Conservation (phyloP, 352 stramenopile genomes). For the Chrysophaeum taylorii region DNA sequence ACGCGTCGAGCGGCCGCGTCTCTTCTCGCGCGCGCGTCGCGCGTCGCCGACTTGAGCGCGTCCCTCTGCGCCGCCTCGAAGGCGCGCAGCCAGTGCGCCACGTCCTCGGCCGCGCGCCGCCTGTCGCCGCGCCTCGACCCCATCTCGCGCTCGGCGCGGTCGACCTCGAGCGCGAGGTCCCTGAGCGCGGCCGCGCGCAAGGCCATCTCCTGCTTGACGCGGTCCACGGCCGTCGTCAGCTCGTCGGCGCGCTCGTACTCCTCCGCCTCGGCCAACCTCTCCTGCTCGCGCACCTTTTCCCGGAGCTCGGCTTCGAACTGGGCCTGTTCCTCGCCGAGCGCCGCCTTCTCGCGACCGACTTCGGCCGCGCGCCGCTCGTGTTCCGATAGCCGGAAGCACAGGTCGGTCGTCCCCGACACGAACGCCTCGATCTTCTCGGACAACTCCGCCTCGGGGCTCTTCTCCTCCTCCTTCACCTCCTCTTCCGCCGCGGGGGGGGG, state of each 20-base stretch:
- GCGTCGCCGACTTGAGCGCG: neutral
- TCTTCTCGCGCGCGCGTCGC: neutral
- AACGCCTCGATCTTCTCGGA: neutral
- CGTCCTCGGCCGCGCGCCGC: neutral
- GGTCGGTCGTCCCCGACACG: neutral
- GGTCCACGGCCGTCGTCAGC: neutral
- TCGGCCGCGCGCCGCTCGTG: conserved; percentile 2
- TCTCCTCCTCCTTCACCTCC: neutral
- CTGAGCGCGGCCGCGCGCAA: neutral
- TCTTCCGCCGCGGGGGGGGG: neutral
- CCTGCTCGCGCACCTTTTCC: neutral
- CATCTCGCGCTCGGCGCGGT: neutral
- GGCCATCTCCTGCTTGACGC: neutral
- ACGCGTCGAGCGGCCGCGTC: neutral
- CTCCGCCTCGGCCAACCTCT: neutral
- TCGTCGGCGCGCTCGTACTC: conserved; percentile 7
- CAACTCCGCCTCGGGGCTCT: neutral
- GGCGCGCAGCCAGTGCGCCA: neutral
- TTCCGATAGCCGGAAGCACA: neutral
- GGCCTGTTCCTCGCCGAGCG: neutral
- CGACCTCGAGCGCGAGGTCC: neutral
- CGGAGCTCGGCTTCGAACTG: neutral
- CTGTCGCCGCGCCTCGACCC: neutral
- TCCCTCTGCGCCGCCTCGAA: neutral
- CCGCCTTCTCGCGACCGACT: neutral